Percentiles rank a stretch among this genome's conserved stretches.
Conservation (phyloP, 2,329 filamentous ascomycete species). For the Lachnellula willkommii region DNA sequence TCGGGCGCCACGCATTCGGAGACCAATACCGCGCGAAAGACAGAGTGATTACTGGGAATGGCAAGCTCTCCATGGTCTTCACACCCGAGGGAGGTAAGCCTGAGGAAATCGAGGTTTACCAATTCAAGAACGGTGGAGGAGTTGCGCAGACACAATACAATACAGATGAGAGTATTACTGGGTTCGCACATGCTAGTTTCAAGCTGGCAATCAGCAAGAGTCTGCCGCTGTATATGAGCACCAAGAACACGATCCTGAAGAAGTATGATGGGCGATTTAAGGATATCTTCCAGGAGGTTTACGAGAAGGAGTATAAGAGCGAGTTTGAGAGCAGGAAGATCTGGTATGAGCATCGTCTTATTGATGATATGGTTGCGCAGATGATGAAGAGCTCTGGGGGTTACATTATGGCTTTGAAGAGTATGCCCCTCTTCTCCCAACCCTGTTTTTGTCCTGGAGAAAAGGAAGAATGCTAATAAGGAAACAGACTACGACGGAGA, state of each 20-base stretch:
- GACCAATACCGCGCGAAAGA: slow-evolving; percentile 99
- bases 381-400: slow-evolving; percentile 99
- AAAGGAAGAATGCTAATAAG: slow-evolving; percentile 12
- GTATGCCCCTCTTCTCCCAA: slow-evolving; percentile 44
- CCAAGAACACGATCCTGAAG: slow-evolving; percentile 99
- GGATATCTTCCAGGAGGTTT: slow-evolving; percentile 98
- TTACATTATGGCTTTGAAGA: slow-evolving; percentile 97
- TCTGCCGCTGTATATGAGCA: slow-evolving; percentile 98
- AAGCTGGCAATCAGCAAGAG: slow-evolving; percentile 86
- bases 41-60: slow-evolving; percentile 71
- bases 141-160: slow-evolving; percentile 97
- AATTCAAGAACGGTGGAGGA: slow-evolving; percentile 81
- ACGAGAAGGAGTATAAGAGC: slow-evolving; percentile 78
- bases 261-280: slow-evolving; percentile 98
- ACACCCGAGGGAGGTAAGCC: slow-evolving; percentile 79
- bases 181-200: slow-evolving; percentile 95
- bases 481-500: slow-evolving; percentile 91
- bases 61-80: slow-evolving; percentile 91
- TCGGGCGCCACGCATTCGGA: slow-evolving; percentile 95
- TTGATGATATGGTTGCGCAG: slow-evolving; percentile 99
- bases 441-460: neutral
- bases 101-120: slow-evolving; percentile 81
- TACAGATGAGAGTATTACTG: slow-evolving; percentile 89
- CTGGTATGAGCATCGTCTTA: slow-evolving; percentile 99
- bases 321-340: slow-evolving; percentile 87